Percentiles rank a stretch among this genome's conserved stretches.
These are phyloP conservation scores for Cucumis variabilis DNA, from an alignment of 331 rosid genomes.

Conservation along the genomic window DNA sequence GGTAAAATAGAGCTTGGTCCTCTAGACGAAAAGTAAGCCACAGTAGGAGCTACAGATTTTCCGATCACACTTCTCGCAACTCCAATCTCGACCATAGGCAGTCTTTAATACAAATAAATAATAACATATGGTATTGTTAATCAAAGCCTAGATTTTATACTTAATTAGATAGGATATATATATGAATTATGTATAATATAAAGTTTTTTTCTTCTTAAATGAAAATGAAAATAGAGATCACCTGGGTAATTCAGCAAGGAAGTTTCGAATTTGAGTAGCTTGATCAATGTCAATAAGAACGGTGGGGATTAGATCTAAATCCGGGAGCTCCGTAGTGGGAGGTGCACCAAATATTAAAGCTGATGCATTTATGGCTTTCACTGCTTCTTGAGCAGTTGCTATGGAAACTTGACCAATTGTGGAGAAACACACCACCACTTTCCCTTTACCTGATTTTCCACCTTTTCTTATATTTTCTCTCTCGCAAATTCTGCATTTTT, in stretches of 20 bases:
- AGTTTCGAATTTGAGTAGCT: constrained; percentile 45
- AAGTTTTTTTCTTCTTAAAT: not conserved
- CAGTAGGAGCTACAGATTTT: constrained; percentile 51
- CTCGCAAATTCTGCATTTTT: constrained; percentile 46
- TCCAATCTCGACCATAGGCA: constrained; percentile 41
- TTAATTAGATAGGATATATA: no score
- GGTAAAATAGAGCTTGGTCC: constrained; percentile 60
- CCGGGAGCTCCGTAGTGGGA: constrained; percentile 38
- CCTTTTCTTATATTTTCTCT: constrained; percentile 18
- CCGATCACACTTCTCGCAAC: constrained; percentile 34
- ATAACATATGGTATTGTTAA: no score
- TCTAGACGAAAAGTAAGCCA: constrained; percentile 67
- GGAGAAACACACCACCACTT: constrained; percentile 55
- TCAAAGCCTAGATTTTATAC: not conserved
- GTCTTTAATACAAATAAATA: constrained; percentile 22
- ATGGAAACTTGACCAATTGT: constrained; percentile 37
- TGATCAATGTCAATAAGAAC: constrained; percentile 41
- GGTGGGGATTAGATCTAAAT: constrained; percentile 44
- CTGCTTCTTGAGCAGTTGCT: constrained; percentile 42
- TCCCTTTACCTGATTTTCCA: constrained; percentile 41
- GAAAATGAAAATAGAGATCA: not conserved
- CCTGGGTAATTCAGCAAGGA: constrained; percentile 42
- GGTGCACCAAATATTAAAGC: constrained; percentile 56
- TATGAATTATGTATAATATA: no score
- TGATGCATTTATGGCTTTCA: constrained; percentile 40